Conservation (phyloP, 2,329 filamentous ascomycete genomes). For the Aspergillus puulaauensis region DNA sequence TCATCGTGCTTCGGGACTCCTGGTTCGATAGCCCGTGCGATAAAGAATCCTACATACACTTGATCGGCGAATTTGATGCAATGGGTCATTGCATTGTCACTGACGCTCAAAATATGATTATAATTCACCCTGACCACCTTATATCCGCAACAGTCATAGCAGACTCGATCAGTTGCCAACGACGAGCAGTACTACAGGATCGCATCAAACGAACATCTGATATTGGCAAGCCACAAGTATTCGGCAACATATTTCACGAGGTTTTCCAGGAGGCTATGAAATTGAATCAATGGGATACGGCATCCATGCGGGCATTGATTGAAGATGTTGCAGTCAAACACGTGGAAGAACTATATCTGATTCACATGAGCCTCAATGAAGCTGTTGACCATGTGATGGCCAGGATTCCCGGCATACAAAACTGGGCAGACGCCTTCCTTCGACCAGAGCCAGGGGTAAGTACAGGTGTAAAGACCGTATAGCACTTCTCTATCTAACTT, state of each 20-base stretch:
- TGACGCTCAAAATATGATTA: constrained; percentile 80
- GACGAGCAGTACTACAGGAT: constrained; percentile 90
- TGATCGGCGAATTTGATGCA: constrained; percentile 74
- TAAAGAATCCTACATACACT: constrained; percentile 75
- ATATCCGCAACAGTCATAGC: constrained; percentile 93
- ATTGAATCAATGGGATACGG: constrained; percentile 74
- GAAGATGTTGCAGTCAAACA: constrained; percentile 70
- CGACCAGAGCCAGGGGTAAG: constrained; percentile 66
- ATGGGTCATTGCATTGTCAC: constrained; percentile 77
- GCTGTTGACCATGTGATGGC: constrained; percentile 78
- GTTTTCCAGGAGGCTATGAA: constrained; percentile 89
- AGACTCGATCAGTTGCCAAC: constrained; percentile 91
- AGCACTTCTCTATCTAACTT: not conserved
- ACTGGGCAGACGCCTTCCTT: constrained; percentile 83
- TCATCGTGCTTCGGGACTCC: constrained; percentile 75
- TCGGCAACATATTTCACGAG: constrained; percentile 91
- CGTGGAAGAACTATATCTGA: constrained; percentile 85
- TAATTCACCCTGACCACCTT: constrained; percentile 91
- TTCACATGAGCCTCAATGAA: constrained; percentile 70
- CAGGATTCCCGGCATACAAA: constrained; percentile 77
- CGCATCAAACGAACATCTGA: constrained; percentile 88
- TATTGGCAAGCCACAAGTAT: constrained; percentile 76
- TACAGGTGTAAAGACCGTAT: not conserved
- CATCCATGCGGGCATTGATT: constrained; percentile 67
- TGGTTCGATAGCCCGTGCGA: constrained; percentile 82